A percentile compares a stretch with the other conserved stretches of the same genome.
phyloP scores from a whole-genome alignment of 2,329 filamentous ascomycete genomes.

The Exserohilum turcica region DNA sequence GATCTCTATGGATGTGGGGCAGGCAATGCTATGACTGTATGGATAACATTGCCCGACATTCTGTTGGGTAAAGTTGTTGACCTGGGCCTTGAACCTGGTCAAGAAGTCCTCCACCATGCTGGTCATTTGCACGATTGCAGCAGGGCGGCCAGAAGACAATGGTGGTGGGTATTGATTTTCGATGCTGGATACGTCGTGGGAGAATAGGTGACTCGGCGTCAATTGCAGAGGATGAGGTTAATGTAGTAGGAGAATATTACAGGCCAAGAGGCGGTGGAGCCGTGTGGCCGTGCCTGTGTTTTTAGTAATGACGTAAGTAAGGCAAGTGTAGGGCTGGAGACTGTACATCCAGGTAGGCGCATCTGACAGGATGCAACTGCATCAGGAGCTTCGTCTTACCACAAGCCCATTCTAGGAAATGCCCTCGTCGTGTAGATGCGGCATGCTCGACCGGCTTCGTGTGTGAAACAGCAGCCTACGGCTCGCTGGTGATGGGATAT shows the following conservation, averaged over 20 bases:
- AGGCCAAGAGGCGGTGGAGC: slow-evolving; percentile 12
- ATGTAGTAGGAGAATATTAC: background rate
- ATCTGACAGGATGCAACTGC: background rate
- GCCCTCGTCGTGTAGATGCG: background rate
- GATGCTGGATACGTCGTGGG: too few species aligned
- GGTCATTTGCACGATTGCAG: slow-evolving; percentile 7
- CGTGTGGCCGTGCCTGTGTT: slow-evolving; percentile 13
- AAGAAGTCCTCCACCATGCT: slow-evolving; percentile 35
- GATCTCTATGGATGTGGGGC: slow-evolving; percentile 50
- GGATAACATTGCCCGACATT: background rate
- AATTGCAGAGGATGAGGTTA: background rate
- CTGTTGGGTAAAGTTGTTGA: slow-evolving; percentile 19
- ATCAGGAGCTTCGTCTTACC: slow-evolving; percentile 9
- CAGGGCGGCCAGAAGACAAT: too few species aligned
- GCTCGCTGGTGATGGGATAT: too few species aligned
- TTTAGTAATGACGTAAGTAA: slow-evolving; percentile 17
- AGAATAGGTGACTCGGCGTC: background rate
- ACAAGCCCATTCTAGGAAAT: background rate
- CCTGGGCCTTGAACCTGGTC: slow-evolving; percentile 36
- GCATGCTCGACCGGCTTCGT: background rate
- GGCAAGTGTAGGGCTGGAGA: slow-evolving; percentile 5
- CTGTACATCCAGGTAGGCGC: slow-evolving; percentile 1
- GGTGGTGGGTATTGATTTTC: too few species aligned
- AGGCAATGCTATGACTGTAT: slow-evolving; percentile 37
- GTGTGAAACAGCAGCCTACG: background rate